A percentile compares a stretch with the other conserved stretches of the same genome.
Conservation (phyloP, 371 early-diverging fungal species). For the Mortierella sp. region DNA sequence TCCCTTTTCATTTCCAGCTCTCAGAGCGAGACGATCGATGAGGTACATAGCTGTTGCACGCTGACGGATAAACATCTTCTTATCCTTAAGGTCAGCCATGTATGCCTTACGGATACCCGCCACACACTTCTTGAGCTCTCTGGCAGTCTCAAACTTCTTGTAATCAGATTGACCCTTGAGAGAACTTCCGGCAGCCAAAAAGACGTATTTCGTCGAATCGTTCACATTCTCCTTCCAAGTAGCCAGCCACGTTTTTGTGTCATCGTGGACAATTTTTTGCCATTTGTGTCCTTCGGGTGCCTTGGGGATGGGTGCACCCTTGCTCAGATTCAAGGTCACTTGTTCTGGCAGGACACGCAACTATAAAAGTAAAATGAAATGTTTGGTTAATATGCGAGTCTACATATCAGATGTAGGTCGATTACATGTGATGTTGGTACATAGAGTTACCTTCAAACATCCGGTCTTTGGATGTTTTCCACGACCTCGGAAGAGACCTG, state of each 20-base stretch:
- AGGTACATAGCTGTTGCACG: slow-evolving; percentile 96
- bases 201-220: slow-evolving; percentile 92
- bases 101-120: slow-evolving; percentile 84
- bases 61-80: slow-evolving; percentile 85
- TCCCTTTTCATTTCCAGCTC: slow-evolving; percentile 99
- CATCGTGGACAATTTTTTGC: slow-evolving; percentile 90
- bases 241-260: slow-evolving; percentile 96
- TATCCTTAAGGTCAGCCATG: slow-evolving; percentile 80
- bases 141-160: slow-evolving; percentile 96
- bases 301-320: slow-evolving; percentile 82
- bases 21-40: slow-evolving; percentile 93
- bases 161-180: slow-evolving; percentile 96
- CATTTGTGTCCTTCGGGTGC: slow-evolving; percentile 93
- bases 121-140: slow-evolving; percentile 87
- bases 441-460: slow-evolving; percentile 79
- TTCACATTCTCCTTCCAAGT: slow-evolving; percentile 98
- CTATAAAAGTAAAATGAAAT: slow-evolving; percentile 47
- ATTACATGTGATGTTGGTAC: not conserved
- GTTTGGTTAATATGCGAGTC: not conserved
- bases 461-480: slow-evolving; percentile 98
- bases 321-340: slow-evolving; percentile 92
- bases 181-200: slow-evolving; percentile 92
- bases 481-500: slow-evolving; percentile 96
- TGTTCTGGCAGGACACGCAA: slow-evolving; percentile 91
- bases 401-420: not conserved